Conservation (phyloP, 1,139 yeast genomes). For the Hyphopichia wangnamkhiaoensis region DNA sequence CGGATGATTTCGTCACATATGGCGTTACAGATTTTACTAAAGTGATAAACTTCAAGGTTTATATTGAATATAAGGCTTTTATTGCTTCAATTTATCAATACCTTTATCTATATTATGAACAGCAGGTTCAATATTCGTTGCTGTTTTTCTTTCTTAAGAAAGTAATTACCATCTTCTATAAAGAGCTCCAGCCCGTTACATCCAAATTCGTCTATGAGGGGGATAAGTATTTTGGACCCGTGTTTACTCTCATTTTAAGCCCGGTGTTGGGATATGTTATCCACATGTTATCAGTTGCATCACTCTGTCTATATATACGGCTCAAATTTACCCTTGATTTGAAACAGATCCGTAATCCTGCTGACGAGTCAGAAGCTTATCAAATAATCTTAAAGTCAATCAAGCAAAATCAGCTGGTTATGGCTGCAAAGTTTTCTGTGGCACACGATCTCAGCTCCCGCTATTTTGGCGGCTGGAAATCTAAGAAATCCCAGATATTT, state of each 20-base stretch:
- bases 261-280: background rate
- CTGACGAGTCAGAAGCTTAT: background rate
- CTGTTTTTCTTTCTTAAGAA: constrained; percentile 1
- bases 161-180: background rate
- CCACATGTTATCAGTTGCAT: background rate
- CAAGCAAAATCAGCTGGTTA: background rate
- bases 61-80: background rate
- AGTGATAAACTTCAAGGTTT: background rate
- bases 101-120: background rate
- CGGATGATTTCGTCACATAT: background rate
- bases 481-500: constrained; percentile 13
- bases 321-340: background rate
- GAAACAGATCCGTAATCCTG: background rate
- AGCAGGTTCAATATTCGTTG: background rate
- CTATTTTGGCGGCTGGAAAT: constrained; percentile 21
- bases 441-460: no score
- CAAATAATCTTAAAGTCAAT: background rate
- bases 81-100: background rate
- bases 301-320: background rate
- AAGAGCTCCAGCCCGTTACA: background rate
- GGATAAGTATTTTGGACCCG: background rate
- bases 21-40: background rate
- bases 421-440: background rate
- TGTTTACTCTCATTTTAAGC: background rate
- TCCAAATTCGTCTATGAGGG: background rate